Conservation (phyloP, 1,139 yeast genomes). For the Yamadazyma jaroonii region DNA sequence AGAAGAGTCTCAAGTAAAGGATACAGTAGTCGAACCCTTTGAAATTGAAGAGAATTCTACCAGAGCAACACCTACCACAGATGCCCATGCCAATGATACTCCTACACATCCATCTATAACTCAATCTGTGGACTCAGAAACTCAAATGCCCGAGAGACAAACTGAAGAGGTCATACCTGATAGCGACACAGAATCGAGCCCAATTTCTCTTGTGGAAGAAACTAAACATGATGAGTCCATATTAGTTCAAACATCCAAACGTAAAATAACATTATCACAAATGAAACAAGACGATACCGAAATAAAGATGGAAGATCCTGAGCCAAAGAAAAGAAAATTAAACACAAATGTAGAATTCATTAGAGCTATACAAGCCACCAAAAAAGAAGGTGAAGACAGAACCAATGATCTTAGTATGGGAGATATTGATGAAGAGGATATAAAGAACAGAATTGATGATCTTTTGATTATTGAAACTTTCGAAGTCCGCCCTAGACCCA, state of each 20-base stretch:
- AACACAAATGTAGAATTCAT: conserved; percentile 14
- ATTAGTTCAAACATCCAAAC: neutral
- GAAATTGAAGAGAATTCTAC: too few species aligned
- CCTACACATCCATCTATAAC: too few species aligned
- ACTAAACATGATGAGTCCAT: neutral
- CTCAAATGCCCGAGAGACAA: neutral
- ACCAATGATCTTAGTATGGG: conserved; percentile 23
- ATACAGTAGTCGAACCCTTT: neutral
- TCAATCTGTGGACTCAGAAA: too few species aligned
- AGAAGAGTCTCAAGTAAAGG: too few species aligned
- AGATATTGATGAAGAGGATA: conserved; percentile 7
- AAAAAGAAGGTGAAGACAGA: conserved; percentile 23
- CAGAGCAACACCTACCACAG: too few species aligned
- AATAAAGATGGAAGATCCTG: conserved; percentile 1
- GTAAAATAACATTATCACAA: conserved; percentile 3
- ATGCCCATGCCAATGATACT: too few species aligned
- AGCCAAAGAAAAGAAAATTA: neutral
- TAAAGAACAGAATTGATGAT: conserved; percentile 17
- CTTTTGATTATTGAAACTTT: conserved; percentile 38
- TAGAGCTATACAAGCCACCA: conserved; percentile 35
- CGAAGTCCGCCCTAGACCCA: conserved; percentile 19
- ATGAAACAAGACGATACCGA: conserved; percentile 1
- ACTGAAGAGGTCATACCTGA: neutral
- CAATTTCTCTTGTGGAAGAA: neutral
- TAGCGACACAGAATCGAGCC: neutral